Base-by-base conservation (phyloP, 805 yeast species). In the Phaffomyces opuntiae region DNA sequence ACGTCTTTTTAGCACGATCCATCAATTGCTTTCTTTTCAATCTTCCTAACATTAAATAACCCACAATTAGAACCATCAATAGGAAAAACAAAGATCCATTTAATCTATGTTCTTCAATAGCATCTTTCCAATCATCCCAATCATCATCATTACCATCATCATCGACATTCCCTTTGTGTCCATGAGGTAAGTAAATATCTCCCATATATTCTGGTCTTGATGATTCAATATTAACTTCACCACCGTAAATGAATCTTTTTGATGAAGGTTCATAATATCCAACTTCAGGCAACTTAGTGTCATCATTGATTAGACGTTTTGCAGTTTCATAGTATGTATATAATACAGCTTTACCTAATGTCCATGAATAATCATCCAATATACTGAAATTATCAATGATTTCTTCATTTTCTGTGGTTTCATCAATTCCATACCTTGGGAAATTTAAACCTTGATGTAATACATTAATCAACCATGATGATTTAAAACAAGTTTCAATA, bases 371-470 rank as follows among this genome's bases (percentile, higher is more conserved):
- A 3, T 70, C 63, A 31, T 69, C 64, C 27, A 73, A 72, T 16
- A 78, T 65, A 39, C 67, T 67, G 38, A 79, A 66, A 2, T 72
- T 64, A 31, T 67, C 63, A 52, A 8, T 4, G 59, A 60, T 9
- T 33, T 33, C 12, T 9, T 33, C 16, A 17, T 16, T 33, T 13
- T 16, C 36, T 7, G 11, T 2, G 59, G 60, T 8, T 12, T 54
- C 54, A 49, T 71, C 77, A 21, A 69, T 66, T 0, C 75, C 78
- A 49, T 69, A 67, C 42, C 78, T 59, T 13, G 81, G 79, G 54
- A 80, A 76, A 1, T 83, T 83, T 16, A 80, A 61, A 0, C 85
- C 85, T 29, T 76, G 65, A 54, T 80, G 85, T 29, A 80, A 62
- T 19, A 82, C 69, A 51, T 72, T 74, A 27, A 78, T 61, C 16